Conservation (phyloP, 2,329 filamentous ascomycete species). For the Cucurbitaria berberidis region DNA sequence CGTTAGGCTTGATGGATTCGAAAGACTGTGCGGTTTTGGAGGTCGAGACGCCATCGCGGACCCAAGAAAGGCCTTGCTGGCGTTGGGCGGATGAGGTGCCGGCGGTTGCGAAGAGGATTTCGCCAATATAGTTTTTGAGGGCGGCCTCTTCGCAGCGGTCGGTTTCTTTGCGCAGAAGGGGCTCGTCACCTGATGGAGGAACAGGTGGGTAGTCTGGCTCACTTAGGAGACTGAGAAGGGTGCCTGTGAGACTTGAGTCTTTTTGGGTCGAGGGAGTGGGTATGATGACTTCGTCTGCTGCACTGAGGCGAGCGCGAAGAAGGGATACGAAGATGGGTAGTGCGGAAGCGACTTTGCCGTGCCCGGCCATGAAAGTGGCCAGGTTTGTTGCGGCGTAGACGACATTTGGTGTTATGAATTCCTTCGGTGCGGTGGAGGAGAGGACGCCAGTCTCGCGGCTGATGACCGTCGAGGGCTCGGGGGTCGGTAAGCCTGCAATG, state of each 20-base stretch:
- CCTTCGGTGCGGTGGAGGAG: constrained; percentile 59
- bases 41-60: constrained; percentile 76
- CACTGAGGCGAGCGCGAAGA: constrained; percentile 73
- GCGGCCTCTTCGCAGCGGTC: constrained; percentile 84
- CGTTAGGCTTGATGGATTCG: constrained; percentile 52
- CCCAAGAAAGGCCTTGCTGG: constrained; percentile 82
- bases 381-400: constrained; percentile 77
- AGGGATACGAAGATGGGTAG: constrained; percentile 86
- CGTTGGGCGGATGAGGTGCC: constrained; percentile 45
- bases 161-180: constrained; percentile 67
- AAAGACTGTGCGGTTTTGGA: constrained; percentile 68
- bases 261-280: constrained; percentile 23
- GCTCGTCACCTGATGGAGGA: constrained; percentile 71
- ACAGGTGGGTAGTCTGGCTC: constrained; percentile 72
- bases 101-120: constrained; percentile 82
- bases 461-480: constrained; percentile 55
- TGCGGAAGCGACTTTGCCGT: constrained; percentile 69
- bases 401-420: constrained; percentile 72
- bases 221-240: constrained; percentile 45
- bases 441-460: constrained; percentile 67
- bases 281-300: constrained; percentile 57
- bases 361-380: constrained; percentile 76
- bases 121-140: constrained; percentile 87
- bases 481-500: constrained; percentile 59
- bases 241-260: constrained; percentile 35